phyloP scores from a whole-genome alignment of 1,284 basidiomycete species.

The Cryptococcus sp. region DNA sequence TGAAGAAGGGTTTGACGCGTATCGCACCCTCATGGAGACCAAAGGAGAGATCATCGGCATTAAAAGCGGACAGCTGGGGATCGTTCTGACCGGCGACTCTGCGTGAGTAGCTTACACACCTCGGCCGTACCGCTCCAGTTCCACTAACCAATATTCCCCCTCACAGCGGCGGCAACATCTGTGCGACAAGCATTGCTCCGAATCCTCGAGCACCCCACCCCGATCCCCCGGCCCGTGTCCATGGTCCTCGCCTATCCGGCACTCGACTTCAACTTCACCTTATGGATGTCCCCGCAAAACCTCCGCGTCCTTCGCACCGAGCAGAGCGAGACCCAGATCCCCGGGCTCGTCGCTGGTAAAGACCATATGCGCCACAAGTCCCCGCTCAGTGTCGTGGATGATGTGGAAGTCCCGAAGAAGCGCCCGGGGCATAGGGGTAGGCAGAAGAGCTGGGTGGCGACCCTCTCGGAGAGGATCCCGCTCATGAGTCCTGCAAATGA shows the following conservation, averaged over 20 bases:
- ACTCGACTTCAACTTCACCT: slow-evolving; percentile 94
- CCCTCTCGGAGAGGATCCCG: slow-evolving; percentile 41
- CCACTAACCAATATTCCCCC: neutral
- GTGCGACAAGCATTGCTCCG: slow-evolving; percentile 76
- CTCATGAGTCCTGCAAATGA: slow-evolving; percentile 28
- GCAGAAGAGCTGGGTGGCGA: slow-evolving; percentile 54
- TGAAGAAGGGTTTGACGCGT: slow-evolving; percentile 89
- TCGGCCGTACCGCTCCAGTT: neutral
- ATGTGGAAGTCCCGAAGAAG: slow-evolving; percentile 45
- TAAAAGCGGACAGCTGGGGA: slow-evolving; percentile 66
- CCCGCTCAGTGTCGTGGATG: slow-evolving; percentile 81
- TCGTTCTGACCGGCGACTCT: slow-evolving; percentile 83
- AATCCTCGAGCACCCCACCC: slow-evolving; percentile 63
- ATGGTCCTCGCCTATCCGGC: slow-evolving; percentile 69
- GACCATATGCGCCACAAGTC: slow-evolving; percentile 82
- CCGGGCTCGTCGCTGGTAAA: slow-evolving; percentile 71
- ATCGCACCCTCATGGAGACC: slow-evolving; percentile 74
- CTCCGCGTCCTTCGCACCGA: slow-evolving; percentile 74
- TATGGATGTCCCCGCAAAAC: slow-evolving; percentile 92
- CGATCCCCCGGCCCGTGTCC: slow-evolving; percentile 63
- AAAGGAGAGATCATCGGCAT: slow-evolving; percentile 72
- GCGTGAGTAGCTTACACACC: slow-evolving; percentile 67
- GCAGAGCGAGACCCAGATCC: slow-evolving; percentile 63
- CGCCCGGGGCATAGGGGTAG: slow-evolving; percentile 49
- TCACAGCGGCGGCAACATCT: slow-evolving; percentile 75